Evolutionary conservation across 805 yeast genomes (phyloP), one percentile per base, ranked within the genome.

Genomic region (Saitoella complicata): DNA sequence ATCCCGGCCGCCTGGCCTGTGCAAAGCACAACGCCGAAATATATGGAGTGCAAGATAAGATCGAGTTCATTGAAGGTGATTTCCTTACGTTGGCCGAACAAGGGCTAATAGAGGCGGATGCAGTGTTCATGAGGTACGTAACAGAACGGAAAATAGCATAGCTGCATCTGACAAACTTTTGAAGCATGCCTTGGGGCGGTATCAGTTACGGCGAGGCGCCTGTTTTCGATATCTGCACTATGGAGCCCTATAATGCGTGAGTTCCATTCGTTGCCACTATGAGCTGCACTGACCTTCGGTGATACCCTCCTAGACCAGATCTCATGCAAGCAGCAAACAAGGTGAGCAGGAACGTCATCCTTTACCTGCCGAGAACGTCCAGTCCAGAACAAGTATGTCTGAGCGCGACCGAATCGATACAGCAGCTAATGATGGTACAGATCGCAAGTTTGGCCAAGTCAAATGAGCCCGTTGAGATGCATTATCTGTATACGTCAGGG

Each of bases 101-200:
- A 29, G 70, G 68, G 49, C 56, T 10, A n/a, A 40, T 34, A 33
- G 38, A 35, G 38, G 68, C 72, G 36, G 82, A 77, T 51, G 65
- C 77, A 42, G 67, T 75, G 7, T 82, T 80, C 61, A 70, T 75
- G n/a, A 79, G 88, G 21, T 1, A 93, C 93, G 1, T 93, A 93
- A 0, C 83, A 93, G 94, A 93, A 91, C 33, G 94, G 93, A 0
- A 79, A 83, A 0, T 56, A 60, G 2, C 80, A 80, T 10, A 34
- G n/a, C 11, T 34, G 37, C 37, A 34, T n/a, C 11, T 34, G n/a
- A 10, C 11, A 10, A 34, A 11, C 37, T 4, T n/a, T n/a, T 34
- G 37, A 11, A 34, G 11, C 37, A n/a, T 10, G 11, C 37, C n/a
- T 34, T n/a, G 11, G n/a, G 37, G 37, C n/a, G 11, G 54, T 1